phyloP scores from a whole-genome alignment of 1,284 basidiomycete genomes.

The Apiotrichum brassicae region DNA sequence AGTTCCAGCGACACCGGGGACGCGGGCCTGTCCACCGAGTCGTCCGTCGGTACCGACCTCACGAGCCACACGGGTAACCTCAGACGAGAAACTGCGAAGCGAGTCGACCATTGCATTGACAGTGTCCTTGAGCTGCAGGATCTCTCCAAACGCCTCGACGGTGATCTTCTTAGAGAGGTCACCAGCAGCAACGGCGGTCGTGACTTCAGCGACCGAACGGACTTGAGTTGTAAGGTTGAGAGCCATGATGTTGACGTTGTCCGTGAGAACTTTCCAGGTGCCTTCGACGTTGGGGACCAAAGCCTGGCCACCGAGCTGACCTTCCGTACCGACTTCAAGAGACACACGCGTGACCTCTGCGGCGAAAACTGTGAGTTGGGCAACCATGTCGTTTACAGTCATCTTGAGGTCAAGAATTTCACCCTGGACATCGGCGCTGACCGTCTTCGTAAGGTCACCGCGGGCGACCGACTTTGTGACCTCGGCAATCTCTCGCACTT shows the following conservation, averaged over 20 bases:
- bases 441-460: slow-evolving; percentile 81
- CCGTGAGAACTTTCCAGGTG: slow-evolving; percentile 89
- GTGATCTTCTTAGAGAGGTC: slow-evolving; percentile 84
- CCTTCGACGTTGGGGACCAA: slow-evolving; percentile 79
- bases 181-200: slow-evolving; percentile 93
- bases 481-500: slow-evolving; percentile 93
- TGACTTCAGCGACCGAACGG: slow-evolving; percentile 91
- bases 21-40: slow-evolving; percentile 85
- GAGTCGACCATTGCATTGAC: slow-evolving; percentile 46
- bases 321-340: slow-evolving; percentile 89
- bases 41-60: slow-evolving; percentile 95
- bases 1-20: slow-evolving; percentile 80
- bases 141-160: slow-evolving; percentile 95
- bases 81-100: slow-evolving; percentile 52
- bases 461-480: slow-evolving; percentile 95
- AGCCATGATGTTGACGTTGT: slow-evolving; percentile 73
- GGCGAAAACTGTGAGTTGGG: slow-evolving; percentile 52
- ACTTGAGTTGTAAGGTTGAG: slow-evolving; percentile 90
- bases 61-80: slow-evolving; percentile 70
- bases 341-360: slow-evolving; percentile 71
- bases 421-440: slow-evolving; percentile 92
- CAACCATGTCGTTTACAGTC: slow-evolving; percentile 53
- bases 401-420: slow-evolving; percentile 88
- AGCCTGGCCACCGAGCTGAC: slow-evolving; percentile 91
- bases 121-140: slow-evolving; percentile 71